Evolutionary conservation across 345 rosid genomes (phyloP).

Genomic region (Sapria himalayana): DNA sequence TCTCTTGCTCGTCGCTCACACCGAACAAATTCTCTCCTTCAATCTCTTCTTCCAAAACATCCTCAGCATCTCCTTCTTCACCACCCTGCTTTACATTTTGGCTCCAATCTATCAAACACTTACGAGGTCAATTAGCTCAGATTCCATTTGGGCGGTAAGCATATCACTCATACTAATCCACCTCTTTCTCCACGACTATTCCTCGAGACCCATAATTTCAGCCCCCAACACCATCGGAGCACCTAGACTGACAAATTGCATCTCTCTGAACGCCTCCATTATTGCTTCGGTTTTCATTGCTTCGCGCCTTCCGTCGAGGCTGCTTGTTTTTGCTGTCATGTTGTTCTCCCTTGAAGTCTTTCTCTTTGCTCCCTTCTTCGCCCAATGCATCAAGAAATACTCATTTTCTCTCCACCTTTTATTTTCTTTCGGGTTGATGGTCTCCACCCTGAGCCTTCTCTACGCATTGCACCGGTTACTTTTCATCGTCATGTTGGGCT

Average conservation of each 20-base stretch:
- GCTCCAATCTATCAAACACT: constrained; percentile 83
- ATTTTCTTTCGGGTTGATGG: constrained; percentile 40
- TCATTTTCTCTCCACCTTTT: constrained; percentile 42
- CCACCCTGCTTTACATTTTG: constrained; percentile 42
- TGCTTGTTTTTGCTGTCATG: constrained; percentile 67
- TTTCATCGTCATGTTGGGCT: constrained; percentile 30
- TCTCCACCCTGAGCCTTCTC: constrained; percentile 27
- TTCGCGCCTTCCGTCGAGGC: constrained; percentile 68
- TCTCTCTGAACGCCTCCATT: constrained; percentile 68
- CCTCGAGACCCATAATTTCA: constrained; percentile 44
- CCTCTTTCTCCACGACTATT: constrained; percentile 81
- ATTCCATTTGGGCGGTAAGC: constrained; percentile 70
- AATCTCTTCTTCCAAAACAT: constrained; percentile 42
- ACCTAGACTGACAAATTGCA: constrained; percentile 50
- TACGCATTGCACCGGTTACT: constrained; percentile 33
- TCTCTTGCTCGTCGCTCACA: constrained; percentile 44
- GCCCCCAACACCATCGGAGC: constrained; percentile 47
- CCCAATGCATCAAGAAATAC: constrained; percentile 55
- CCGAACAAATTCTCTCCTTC: constrained; percentile 60
- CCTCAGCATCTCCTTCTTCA: constrained; percentile 44
- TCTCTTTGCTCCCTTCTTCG: constrained; percentile 67
- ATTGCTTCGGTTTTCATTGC: constrained; percentile 74
- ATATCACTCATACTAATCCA: constrained; percentile 51
- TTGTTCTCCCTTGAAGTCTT: constrained; percentile 72
- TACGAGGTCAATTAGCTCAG: constrained; percentile 74